Percentiles rank a stretch among this genome's conserved stretches.
phyloP scores from a whole-genome alignment of 2,329 filamentous ascomycete genomes.

The Karstenula rhodostoma region DNA sequence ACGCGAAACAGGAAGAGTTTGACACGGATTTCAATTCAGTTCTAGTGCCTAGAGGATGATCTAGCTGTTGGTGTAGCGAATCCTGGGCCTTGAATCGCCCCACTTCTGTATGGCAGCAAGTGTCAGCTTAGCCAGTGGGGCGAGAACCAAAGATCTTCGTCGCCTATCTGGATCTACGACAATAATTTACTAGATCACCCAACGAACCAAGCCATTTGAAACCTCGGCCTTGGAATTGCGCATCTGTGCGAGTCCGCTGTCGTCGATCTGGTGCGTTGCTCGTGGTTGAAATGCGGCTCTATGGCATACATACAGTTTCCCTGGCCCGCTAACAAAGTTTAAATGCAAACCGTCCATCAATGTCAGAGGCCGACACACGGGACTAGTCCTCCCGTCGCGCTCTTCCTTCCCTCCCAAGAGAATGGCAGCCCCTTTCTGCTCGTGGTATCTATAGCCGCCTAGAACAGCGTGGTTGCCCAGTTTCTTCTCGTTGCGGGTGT shows the following conservation, averaged over 20 bases:
- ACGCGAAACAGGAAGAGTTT: not conserved
- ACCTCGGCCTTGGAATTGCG: not conserved
- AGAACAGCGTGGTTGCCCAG: not conserved
- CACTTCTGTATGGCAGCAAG: not conserved
- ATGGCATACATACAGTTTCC: not conserved
- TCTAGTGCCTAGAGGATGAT: not conserved
- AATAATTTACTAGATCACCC: not conserved
- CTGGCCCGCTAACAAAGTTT: not conserved
- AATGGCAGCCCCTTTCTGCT: not conserved
- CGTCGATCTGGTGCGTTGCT: not conserved
- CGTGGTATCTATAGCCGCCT: not conserved
- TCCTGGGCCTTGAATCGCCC: not conserved
- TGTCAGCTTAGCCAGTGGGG: no score
- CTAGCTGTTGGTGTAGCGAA: not conserved
- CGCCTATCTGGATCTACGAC: not conserved
- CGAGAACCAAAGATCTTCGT: not conserved
- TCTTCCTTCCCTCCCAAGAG: not conserved
- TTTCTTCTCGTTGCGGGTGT: not conserved
- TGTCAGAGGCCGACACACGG: not conserved
- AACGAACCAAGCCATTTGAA: not conserved
- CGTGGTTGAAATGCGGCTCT: not conserved
- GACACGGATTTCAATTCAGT: not conserved
- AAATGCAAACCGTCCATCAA: not conserved
- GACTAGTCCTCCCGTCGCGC: not conserved
- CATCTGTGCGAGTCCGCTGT: not conserved